Evolutionary conservation across 805 yeast species (phyloP), one percentile per base, ranked within the genome.

Genomic region (Wickerhamiella lipophila): DNA sequence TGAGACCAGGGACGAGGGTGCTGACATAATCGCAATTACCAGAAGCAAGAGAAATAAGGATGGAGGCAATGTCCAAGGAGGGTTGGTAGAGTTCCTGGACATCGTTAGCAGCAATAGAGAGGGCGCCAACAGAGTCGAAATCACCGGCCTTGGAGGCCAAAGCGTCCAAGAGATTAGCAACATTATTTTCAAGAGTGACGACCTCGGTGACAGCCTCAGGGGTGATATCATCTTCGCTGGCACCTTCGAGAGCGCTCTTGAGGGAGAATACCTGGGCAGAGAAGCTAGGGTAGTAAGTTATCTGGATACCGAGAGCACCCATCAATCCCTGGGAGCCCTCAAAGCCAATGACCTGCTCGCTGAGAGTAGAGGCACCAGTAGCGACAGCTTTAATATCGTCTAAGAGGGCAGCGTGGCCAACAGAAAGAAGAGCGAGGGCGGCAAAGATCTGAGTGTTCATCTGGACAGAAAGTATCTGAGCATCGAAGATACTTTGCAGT

Each of bases 221-320:
- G 22, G 23, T 38, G 27, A 53, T 23, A 15, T 54, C 56, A 23
- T 38, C 26, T 23, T 43, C 46, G 30, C 50, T 29, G 22, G 49
- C 29, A n/a, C 51, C 16, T 36, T 42, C 50, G 22, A 47, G 50
- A 25, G 25, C 52, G 16, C 25, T 16, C 27, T 46, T 13, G 9
- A 54, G 53, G 15, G 51, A 15, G 13, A 12, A 44, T 7, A 53
- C 53, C 12, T 52, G 49, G n/a, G 19, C 1, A 15, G 53, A 46
- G 26, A 55, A 46, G 23, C 34, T 3, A n/a, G 51, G 40, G 30
- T 46, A 44, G 47, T 45, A 49, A n/a, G 46, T 45, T 13, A 22
- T 27, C 60, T 61, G 65, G 50, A 61, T 60, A 30, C 52, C 52
- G 9, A 60, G 55, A 30, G 64, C 65, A 47, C 62, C 64, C 16